These are phyloP conservation scores for Lepiota venenata DNA, from an alignment of 768 basidiomycete species.

Conservation along the genomic window DNA sequence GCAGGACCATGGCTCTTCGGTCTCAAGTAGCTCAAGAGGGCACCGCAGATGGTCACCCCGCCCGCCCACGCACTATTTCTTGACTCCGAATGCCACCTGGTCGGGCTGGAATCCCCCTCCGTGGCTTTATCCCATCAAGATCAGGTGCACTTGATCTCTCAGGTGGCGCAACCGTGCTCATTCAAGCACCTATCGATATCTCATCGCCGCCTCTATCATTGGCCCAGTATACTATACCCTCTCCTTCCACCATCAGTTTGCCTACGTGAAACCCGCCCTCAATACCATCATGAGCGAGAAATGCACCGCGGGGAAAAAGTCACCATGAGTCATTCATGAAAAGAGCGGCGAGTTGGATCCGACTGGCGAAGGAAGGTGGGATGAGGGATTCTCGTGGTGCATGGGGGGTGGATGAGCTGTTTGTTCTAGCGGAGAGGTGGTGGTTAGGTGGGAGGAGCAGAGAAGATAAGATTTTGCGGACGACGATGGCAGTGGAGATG, in stretches of 20 bases:
- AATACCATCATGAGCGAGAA: conserved; percentile 51
- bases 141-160: too few relatives aligned
- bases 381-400: conserved; percentile 39
- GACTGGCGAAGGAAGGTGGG: conserved; percentile 33
- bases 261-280: conserved; percentile 63
- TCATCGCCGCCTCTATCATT: conserved; percentile 38
- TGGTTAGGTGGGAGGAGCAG: conserved; percentile 29
- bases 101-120: too few relatives aligned
- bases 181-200: conserved; percentile 31
- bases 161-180: too few relatives aligned
- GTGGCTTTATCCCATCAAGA: too few relatives aligned
- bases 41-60: too few relatives aligned
- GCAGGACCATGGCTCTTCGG: too few relatives aligned
- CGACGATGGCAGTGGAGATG: too few relatives aligned
- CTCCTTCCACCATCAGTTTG: conserved; percentile 54
- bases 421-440: conserved; percentile 36
- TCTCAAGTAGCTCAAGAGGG: too few relatives aligned
- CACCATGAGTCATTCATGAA: conserved; percentile 55
- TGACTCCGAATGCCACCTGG: too few relatives aligned
- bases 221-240: conserved; percentile 21
- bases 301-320: conserved; percentile 48
- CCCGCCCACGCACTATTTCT: too few relatives aligned
- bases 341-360: conserved; percentile 47
- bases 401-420: conserved; percentile 31
- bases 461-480: conserved; percentile 1